Evolutionary conservation across 78 protist genomes (phyloP), one percentile per base, ranked within the genome.

Genomic region (Emiliania huxleyi): DNA sequence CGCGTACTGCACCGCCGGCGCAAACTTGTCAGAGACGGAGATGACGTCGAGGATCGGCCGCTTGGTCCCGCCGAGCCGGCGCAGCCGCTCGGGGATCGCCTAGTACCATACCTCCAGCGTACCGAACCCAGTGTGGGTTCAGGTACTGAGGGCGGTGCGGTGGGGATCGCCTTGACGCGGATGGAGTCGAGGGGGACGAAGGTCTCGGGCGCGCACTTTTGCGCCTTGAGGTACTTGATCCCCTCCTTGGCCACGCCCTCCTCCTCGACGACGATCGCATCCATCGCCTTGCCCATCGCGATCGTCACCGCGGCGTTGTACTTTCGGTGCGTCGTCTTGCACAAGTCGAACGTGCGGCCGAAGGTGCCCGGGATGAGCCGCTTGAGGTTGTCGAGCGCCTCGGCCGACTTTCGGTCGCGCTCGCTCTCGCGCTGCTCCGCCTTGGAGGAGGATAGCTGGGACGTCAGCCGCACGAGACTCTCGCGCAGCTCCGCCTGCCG

Each of bases 201-300:
- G 0, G 97, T 97, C 35, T 94, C 94, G 35, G 92, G 48, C 40
- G 98, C 98, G 0, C 69, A 15, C 48, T 96, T 23, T 49, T 96
- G 96, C 69, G 96, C 98, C 62, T 92, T 94, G 62, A 98, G 35
- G 91, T 98, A 98, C 79, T 94, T 43, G 87, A 88, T 33, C 44
- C 81, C 2, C 25, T 94, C 96, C 35, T 55, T 45, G 0, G 98
- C 97, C 2, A 97, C 90, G 21, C 40, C 73, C 89, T 97, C 96
- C 22, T 90, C 94, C 55, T 98, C 99, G 1, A 97, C 98, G 12
- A 99, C 97, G 46, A 99, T 92, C 5, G 99, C 98, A 26, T 99
- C 98, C 95, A 95, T 87, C 38, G 96, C 43, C 88, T 83, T 92
- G 29, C 99, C 99, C 93, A 99, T 71, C 22, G 98, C 98, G 37